These are phyloP conservation scores for Cyamopsis tetragonoloba DNA, from an alignment of 306 rosid species.

Conservation along the genomic window DNA sequence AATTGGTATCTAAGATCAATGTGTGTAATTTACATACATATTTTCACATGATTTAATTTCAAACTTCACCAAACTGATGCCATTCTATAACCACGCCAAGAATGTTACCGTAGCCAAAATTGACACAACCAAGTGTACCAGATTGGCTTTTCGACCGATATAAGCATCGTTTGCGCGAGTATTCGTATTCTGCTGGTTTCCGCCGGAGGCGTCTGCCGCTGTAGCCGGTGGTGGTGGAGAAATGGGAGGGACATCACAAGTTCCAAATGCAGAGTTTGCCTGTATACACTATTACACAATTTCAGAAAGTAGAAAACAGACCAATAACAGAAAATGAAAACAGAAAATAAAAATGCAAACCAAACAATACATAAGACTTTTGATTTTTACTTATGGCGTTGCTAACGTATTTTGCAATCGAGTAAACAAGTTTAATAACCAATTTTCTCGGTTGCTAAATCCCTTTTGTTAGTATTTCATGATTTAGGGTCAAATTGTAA, in stretches of 20 bases:
- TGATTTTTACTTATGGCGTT: too few relatives aligned
- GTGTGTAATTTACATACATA: conserved; percentile 19
- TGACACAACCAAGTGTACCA: conserved; percentile 40
- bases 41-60: conserved; percentile 28
- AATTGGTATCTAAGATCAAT: conserved; percentile 25
- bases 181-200: conserved; percentile 9
- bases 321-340: too few relatives aligned
- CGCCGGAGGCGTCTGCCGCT: background rate
- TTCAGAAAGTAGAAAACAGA: too few relatives aligned
- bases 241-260: conserved; percentile 69
- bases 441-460: too few relatives aligned
- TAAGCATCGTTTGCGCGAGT: conserved; percentile 28
- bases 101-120: conserved; percentile 33
- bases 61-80: conserved; percentile 15
- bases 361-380: too few relatives aligned
- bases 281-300: conserved; percentile 26
- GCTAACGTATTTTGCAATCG: too few relatives aligned
- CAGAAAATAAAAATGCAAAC: too few relatives aligned
- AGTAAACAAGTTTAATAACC: too few relatives aligned
- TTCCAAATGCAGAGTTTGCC: conserved; percentile 61
- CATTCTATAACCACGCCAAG: conserved; percentile 36
- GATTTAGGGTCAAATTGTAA: background rate
- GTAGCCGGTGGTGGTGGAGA: conserved; percentile 96
- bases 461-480: too few relatives aligned
- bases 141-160: conserved; percentile 27